Conservation (phyloP, 2,329 filamentous ascomycete genomes). For the Penicillium corylophilum region DNA sequence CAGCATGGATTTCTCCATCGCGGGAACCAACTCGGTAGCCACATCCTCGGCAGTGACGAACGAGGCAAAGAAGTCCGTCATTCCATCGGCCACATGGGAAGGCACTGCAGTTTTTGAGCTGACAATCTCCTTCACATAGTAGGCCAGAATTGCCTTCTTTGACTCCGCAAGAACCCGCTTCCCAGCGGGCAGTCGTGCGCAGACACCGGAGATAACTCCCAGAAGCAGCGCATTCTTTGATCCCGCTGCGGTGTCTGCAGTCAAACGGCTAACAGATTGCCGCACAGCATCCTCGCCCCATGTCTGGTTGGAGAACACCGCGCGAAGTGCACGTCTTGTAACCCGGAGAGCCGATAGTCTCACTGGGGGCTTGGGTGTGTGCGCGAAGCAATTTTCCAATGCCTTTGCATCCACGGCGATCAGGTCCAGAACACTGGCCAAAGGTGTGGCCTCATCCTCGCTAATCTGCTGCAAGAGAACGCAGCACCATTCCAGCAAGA, state of each 20-base stretch:
- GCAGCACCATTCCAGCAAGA: slow-evolving; percentile 86
- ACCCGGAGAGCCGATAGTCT: slow-evolving; percentile 72
- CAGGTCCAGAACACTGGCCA: slow-evolving; percentile 58
- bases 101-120: slow-evolving; percentile 73
- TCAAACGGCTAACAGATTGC: slow-evolving; percentile 64
- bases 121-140: slow-evolving; percentile 81
- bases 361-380: slow-evolving; percentile 63
- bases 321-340: slow-evolving; percentile 75
- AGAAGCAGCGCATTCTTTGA: slow-evolving; percentile 74
- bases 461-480: slow-evolving; percentile 72
- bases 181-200: slow-evolving; percentile 65
- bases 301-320: slow-evolving; percentile 62
- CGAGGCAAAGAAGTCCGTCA: slow-evolving; percentile 77
- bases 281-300: slow-evolving; percentile 62
- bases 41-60: slow-evolving; percentile 76
- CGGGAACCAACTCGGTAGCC: slow-evolving; percentile 70
- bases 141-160: slow-evolving; percentile 74
- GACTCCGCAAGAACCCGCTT: slow-evolving; percentile 62
- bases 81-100: slow-evolving; percentile 67
- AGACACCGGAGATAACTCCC: slow-evolving; percentile 84
- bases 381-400: slow-evolving; percentile 73
- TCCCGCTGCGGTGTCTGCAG: slow-evolving; percentile 63
- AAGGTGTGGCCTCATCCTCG: slow-evolving; percentile 64
- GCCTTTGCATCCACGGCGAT: slow-evolving; percentile 68
- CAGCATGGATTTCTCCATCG: slow-evolving; percentile 84